phyloP scores from a whole-genome alignment of 768 basidiomycete species.

The Fibroporia radiculosa region DNA sequence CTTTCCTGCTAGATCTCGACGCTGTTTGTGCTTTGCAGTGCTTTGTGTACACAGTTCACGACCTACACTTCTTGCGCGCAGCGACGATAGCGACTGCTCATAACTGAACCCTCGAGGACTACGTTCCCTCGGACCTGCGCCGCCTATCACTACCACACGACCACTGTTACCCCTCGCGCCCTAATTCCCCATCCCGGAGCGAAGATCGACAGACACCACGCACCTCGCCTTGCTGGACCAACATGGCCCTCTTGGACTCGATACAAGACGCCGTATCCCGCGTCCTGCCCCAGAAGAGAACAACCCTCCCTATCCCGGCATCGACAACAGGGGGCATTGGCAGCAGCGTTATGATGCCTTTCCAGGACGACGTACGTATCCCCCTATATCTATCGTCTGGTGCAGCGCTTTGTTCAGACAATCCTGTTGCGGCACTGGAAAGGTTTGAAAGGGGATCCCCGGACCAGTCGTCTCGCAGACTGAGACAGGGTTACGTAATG shows the following conservation, averaged over 20 bases:
- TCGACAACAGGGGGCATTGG: slow-evolving; percentile 49
- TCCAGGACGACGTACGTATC: slow-evolving; percentile 66
- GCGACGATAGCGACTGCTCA: no score
- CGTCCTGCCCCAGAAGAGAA: slow-evolving; percentile 37
- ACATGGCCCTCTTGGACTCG: slow-evolving; percentile 50
- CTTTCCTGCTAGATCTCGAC: no score
- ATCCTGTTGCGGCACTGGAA: slow-evolving; percentile 5
- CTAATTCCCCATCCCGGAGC: no score
- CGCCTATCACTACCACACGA: no score
- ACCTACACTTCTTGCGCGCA: no score
- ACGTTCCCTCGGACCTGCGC: no score
- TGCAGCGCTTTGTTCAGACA: neutral
- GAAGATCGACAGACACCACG: no score
- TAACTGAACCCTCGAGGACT: no score
- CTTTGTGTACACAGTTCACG: no score
- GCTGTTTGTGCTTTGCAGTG: no score
- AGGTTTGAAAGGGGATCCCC: neutral
- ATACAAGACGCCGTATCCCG: slow-evolving; percentile 44
- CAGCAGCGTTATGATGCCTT: slow-evolving; percentile 46
- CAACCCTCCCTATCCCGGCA: slow-evolving; percentile 25
- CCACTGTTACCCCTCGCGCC: no score
- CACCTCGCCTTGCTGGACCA: slow-evolving; percentile 2
- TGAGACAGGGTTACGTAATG: slow-evolving; percentile 37
- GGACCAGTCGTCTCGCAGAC: slow-evolving; percentile 6
- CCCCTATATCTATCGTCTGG: slow-evolving; percentile 2